Percentiles rank a stretch among this genome's conserved stretches.
These are phyloP conservation scores for Solanum paucissectum DNA, from an alignment of 257 asterid genomes.

Conservation along the genomic window DNA sequence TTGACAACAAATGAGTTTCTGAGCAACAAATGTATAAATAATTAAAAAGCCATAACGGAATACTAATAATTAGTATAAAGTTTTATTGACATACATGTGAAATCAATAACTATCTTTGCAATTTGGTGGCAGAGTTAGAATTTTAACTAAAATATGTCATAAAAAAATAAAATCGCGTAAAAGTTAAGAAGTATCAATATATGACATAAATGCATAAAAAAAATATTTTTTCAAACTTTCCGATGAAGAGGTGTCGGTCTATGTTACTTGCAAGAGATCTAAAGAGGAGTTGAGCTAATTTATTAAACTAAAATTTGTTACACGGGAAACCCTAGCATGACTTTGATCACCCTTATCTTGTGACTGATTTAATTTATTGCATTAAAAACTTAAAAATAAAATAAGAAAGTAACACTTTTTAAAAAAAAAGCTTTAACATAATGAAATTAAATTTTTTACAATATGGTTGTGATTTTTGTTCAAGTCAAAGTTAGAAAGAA, in stretches of 20 bases:
- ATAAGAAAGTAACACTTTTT: background rate
- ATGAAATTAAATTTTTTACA: background rate
- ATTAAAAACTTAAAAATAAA: background rate
- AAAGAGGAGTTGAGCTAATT: background rate
- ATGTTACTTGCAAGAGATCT: background rate
- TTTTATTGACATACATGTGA: background rate
- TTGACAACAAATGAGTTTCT: background rate
- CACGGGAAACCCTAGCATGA: background rate
- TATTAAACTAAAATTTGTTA: background rate
- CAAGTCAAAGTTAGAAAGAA: background rate
- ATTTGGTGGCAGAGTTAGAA: fast-evolving
- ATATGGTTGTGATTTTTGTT: background rate
- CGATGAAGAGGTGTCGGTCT: too few relatives aligned
- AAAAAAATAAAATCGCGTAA: too few relatives aligned
- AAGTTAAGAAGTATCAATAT: too few relatives aligned
- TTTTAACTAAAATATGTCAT: too few relatives aligned
- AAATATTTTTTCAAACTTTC: too few relatives aligned
- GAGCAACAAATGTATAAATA: background rate
- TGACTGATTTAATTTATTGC: background rate
- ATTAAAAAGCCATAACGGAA: background rate
- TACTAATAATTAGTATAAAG: background rate
- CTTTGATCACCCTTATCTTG: background rate
- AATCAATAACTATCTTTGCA: background rate
- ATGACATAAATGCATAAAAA: too few relatives aligned
- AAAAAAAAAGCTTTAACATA: background rate